Base-by-base conservation (phyloP, 2,329 filamentous ascomycete species). In the Neurospora sp. region DNA sequence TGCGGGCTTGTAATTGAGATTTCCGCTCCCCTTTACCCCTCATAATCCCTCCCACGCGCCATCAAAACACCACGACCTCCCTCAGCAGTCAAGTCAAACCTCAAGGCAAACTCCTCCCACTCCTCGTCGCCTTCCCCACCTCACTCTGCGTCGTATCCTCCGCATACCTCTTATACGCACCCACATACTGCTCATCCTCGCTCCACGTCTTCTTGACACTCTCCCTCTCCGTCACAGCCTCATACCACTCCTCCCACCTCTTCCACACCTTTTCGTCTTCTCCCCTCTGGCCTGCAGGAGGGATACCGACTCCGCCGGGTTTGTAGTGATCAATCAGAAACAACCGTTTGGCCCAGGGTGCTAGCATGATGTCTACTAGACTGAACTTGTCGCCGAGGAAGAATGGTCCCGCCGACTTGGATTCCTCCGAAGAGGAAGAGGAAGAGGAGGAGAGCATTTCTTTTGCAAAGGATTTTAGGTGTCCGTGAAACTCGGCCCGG, bases 321-420 rank as follows among this genome's bases (percentile, higher is more conserved):
- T 94, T 94, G 77, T 90, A 94, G 72, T 92, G 85, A 74, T 94
- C 90, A 73, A 94, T 89, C 6, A 93, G 81, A 82, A 91, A 94
- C 23, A 93, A 77, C 15, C 91, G 83, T 75, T 89, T 85, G 0
- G 89, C 88, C 91, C 91, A 94, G 0, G 91, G 91, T 43, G 89
- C 91, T 3, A 93, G 80, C 72, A 88, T 85, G 33, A 93, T 82
- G 78, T 95, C 92, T 15, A 93, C 86, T 23, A 93, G 79, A 69
- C 85, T 85, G n/a, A 92, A 85, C 46, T 84, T 80, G 0, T 81
- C 78, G 1, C 91, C 91, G 0, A 89, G 77, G 76, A 93, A 94
- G 80, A 86, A 94, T 0, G 91, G 91, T 0, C 89, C 89, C 0
- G 79, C 89, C 0, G 79, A 69, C 70, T 88, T 83, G 13, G 39